Percentiles rank a stretch among this genome's conserved stretches.
Evolutionary conservation across 2,329 filamentous ascomycete species (phyloP).

Genomic region (Aspergillus niger): DNA sequence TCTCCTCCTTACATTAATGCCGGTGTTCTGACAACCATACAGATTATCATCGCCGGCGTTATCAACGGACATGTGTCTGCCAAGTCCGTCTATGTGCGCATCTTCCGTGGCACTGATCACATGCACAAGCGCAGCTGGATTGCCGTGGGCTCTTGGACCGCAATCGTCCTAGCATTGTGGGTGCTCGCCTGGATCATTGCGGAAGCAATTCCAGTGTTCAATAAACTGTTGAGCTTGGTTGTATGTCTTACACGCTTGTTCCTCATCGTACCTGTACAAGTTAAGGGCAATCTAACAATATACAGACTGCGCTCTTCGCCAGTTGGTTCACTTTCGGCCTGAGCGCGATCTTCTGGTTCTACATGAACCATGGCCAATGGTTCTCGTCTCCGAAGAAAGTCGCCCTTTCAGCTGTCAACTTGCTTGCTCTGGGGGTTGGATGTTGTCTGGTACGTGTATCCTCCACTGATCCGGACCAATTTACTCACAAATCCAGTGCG

Average conservation of each 20-base stretch:
- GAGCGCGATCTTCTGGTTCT: constrained; percentile 42
- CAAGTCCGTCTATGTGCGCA: constrained; percentile 66
- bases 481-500: constrained; percentile 24
- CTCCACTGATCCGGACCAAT: background rate
- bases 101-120: constrained; percentile 62
- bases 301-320: constrained; percentile 59
- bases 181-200: constrained; percentile 67
- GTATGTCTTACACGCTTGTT: constrained; percentile 19
- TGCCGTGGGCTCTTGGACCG: constrained; percentile 61
- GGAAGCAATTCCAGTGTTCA: constrained; percentile 69
- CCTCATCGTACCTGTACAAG: too few relatives aligned
- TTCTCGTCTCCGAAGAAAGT: constrained; percentile 36
- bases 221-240: constrained; percentile 65
- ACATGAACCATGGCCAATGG: constrained; percentile 37
- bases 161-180: constrained; percentile 59
- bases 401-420: constrained; percentile 29
- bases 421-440: constrained; percentile 27
- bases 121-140: constrained; percentile 54
- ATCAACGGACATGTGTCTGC: constrained; percentile 68
- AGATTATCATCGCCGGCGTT: constrained; percentile 69
- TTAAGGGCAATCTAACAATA: background rate
- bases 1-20: background rate
- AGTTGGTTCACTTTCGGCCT: constrained; percentile 64
- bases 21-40: background rate
- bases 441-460: constrained; percentile 24